Conservation (phyloP, 305 asterid species). For the Fraxinus platypoda region DNA sequence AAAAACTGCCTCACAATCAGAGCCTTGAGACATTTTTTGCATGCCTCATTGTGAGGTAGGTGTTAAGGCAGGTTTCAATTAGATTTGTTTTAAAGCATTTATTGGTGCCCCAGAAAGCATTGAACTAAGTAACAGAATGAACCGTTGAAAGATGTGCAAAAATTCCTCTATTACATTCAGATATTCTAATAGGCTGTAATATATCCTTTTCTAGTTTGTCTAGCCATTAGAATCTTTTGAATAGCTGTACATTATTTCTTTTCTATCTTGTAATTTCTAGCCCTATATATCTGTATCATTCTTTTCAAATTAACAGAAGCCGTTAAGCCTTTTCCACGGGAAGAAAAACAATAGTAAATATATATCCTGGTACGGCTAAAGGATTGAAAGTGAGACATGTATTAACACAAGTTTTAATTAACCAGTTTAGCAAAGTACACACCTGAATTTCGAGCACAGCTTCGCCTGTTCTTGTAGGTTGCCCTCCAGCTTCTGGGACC, state of each 20-base stretch:
- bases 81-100: neutral
- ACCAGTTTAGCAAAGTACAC: conserved; percentile 9
- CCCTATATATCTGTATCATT: neutral
- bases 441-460: conserved; percentile 99
- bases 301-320: neutral
- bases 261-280: neutral
- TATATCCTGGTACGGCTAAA: conserved; percentile 3
- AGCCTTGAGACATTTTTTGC: neutral
- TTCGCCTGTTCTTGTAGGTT: conserved; percentile 94
- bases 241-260: neutral
- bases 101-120: conserved; percentile 1
- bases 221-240: neutral
- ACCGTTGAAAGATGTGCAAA: neutral
- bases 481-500: conserved; percentile 96
- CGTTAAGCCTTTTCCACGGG: neutral
- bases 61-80: neutral
- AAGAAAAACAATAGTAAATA: neutral
- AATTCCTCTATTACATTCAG: neutral
- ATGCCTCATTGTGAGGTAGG: neutral
- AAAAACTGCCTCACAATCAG: neutral
- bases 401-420: neutral
- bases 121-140: neutral
- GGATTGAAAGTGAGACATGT: neutral
- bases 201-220: neutral
- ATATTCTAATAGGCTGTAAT: neutral